A percentile compares a stretch with the other conserved stretches of the same genome.
These are phyloP conservation scores for Neospermospora avenae DNA, from an alignment of 2,329 filamentous ascomycete genomes.

Conservation along the genomic window DNA sequence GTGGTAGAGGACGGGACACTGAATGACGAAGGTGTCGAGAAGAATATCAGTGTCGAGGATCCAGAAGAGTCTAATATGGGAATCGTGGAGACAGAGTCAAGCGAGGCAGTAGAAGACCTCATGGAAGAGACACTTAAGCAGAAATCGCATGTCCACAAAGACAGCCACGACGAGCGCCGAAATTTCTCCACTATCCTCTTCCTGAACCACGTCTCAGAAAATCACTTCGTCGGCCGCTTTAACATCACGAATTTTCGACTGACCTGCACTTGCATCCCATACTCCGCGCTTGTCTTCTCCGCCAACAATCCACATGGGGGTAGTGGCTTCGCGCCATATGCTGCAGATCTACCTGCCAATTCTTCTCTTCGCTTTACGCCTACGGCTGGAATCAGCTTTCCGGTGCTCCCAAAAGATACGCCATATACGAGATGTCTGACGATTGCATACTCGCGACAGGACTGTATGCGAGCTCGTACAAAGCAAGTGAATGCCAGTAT, in stretches of 20 bases:
- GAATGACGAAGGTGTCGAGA: too few species aligned
- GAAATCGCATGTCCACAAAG: not conserved
- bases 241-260: slow-evolving; percentile 7
- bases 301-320: not conserved
- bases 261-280: not conserved
- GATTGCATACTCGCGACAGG: not conserved
- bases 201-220: not conserved
- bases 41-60: not conserved
- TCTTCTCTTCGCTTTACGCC: not conserved
- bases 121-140: not conserved
- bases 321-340: not conserved
- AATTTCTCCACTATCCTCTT: not conserved
- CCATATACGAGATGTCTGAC: not conserved
- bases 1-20: too few species aligned
- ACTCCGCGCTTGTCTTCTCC: not conserved
- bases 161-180: not conserved
- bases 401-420: not conserved
- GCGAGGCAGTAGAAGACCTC: not conserved
- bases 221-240: slow-evolving; percentile 4
- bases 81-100: not conserved
- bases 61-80: not conserved
- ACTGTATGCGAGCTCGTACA: not conserved
- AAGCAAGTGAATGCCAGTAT: not conserved
- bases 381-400: not conserved
- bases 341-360: not conserved